Base-by-base conservation (phyloP, 139 green algal genomes). In the Volvox africanus region DNA sequence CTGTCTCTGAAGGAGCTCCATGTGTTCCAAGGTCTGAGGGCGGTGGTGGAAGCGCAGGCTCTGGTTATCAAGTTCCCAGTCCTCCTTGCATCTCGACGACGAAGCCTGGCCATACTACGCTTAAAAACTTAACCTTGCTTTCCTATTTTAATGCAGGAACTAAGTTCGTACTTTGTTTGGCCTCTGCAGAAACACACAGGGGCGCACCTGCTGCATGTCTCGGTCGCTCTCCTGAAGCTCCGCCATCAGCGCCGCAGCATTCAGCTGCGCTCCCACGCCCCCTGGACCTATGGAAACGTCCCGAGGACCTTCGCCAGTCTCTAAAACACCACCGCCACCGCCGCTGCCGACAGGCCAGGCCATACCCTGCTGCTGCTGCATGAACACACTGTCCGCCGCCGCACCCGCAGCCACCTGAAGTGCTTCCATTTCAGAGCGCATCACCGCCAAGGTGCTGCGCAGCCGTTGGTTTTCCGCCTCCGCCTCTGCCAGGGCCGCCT, bases 371-470 rank as follows among this genome's bases (percentile, higher is more conserved):
- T 76, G 28, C 1, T 61, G 69, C 67, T 32, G 68, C 79, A 73
- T 22, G n/a, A 89, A 68, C 37, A 83, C 86, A 14, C 50, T 76
- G 44, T 83, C 73, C 30, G 86, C 86, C 9, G 86, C 86, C 1
- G 73, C 86, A 2, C 73, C 86, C n/a, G 86, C 86, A 11, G 73
- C 91, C n/a, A 82, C 91, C 75, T 96, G 94, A 83, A 96, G 75
- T 17, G 92, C 73, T 68, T 97, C 94, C 93, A 96, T 96, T 80
- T 97, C 96, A n/a, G 82, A 69, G 5, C 95, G 86, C 92, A 97
- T 94, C 36, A 94, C 89, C 18, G 84, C 92, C 26, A 97, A 86
- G 30, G 93, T 95, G 37, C 75, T 65, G 5, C 94, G 91, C 87
- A 96, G 94, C 26, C 94, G 92, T 37, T 80, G 44, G 80, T 96